Evolutionary conservation across 2,329 filamentous ascomycete species (phyloP).

Genomic region (Dactylonectria estremocensis): DNA sequence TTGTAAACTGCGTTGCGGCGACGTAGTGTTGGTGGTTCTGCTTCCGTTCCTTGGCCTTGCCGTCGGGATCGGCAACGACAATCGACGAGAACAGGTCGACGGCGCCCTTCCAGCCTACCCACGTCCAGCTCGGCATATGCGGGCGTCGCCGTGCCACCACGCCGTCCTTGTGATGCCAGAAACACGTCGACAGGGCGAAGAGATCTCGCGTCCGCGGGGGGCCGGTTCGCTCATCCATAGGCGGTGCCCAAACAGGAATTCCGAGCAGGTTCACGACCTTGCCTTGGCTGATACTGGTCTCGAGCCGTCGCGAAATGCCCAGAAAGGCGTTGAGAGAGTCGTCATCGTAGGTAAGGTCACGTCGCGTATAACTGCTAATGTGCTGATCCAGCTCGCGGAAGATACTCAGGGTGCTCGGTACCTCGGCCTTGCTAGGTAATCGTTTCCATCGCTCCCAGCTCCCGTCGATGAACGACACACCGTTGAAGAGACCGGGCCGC

Average conservation of each 20-base stretch:
- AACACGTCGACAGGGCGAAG: constrained; percentile 54
- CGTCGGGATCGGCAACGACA: constrained; percentile 50
- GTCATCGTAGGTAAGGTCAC: constrained; percentile 49
- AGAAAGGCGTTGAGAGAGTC: constrained; percentile 54
- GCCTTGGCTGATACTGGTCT: constrained; percentile 49
- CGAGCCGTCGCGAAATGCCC: constrained; percentile 51
- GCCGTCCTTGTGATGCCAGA: constrained; percentile 54
- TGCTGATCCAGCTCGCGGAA: constrained; percentile 55
- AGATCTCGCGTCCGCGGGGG: constrained; percentile 51
- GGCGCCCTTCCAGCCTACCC: constrained; percentile 55
- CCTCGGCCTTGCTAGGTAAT: constrained; percentile 47
- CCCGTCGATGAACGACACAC: constrained; percentile 53
- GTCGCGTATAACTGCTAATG: constrained; percentile 51
- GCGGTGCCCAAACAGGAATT: constrained; percentile 52
- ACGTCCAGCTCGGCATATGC: constrained; percentile 56
- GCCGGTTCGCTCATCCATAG: constrained; percentile 31
- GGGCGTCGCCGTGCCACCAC: constrained; percentile 45
- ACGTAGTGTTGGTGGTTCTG: constrained; percentile 55
- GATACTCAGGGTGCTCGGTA: constrained; percentile 54
- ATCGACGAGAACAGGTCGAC: constrained; percentile 55
- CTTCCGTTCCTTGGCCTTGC: constrained; percentile 49
- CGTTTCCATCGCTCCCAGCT: constrained; percentile 56
- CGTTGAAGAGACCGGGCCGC: constrained; percentile 54
- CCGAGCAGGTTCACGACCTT: constrained; percentile 52
- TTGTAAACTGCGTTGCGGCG: constrained; percentile 52